Conservation (phyloP, 2,329 filamentous ascomycete species). For the Colletotrichum euphorbiae region DNA sequence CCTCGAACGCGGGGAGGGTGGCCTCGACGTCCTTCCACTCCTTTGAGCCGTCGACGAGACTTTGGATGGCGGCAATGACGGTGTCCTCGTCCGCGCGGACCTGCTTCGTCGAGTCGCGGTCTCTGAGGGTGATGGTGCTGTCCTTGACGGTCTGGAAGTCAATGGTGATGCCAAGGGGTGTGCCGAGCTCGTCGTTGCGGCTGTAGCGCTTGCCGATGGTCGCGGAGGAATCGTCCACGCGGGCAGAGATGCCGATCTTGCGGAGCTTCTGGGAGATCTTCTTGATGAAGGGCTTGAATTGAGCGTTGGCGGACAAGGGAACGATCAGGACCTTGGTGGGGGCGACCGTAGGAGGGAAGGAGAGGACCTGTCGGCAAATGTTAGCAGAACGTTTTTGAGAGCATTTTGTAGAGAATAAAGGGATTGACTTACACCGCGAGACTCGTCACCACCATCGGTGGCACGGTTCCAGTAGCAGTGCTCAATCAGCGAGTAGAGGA, state of each 20-base stretch:
- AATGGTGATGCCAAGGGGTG: conserved; percentile 91
- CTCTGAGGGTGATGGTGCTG: conserved; percentile 85
- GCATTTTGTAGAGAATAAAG: neutral
- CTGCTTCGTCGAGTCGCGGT: conserved; percentile 91
- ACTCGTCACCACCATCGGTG: conserved; percentile 75
- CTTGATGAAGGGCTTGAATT: conserved; percentile 82
- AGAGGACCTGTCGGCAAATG: conserved; percentile 56
- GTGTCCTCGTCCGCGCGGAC: conserved; percentile 85
- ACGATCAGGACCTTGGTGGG: conserved; percentile 96
- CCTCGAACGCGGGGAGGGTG: conserved; percentile 86
- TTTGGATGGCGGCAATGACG: conserved; percentile 80
- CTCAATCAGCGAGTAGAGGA: conserved; percentile 92
- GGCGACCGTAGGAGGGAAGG: conserved; percentile 75
- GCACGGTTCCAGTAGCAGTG: conserved; percentile 93
- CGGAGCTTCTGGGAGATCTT: conserved; percentile 82
- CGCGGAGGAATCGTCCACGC: conserved; percentile 89
- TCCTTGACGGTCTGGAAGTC: conserved; percentile 97
- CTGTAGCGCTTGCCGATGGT: conserved; percentile 95
- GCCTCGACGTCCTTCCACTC: conserved; percentile 76
- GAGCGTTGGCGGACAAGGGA: conserved; percentile 83
- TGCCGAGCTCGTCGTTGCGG: conserved; percentile 95
- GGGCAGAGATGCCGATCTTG: conserved; percentile 80
- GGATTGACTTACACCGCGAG: conserved; percentile 78
- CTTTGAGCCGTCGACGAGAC: conserved; percentile 61
- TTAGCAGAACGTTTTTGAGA: conserved; percentile 56